A percentile compares a stretch with the other conserved stretches of the same genome.
Evolutionary conservation across 208 protist genomes (phyloP).

Genomic region (Porcisia deanei): DNA sequence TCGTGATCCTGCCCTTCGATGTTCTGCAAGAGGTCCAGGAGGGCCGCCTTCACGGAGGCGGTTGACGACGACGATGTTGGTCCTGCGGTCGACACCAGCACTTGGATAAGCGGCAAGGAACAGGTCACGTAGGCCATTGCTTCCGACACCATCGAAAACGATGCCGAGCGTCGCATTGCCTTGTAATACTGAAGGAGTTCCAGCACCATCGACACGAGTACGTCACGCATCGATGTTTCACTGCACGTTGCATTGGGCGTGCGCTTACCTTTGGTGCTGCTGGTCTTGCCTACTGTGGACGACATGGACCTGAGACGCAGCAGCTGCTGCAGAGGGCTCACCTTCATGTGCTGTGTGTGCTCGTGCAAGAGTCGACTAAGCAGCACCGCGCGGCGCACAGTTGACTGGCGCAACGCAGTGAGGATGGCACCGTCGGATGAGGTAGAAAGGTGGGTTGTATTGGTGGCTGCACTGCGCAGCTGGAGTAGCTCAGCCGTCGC

Average conservation of each 20-base stretch:
- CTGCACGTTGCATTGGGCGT: background rate
- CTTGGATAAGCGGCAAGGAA: conserved; percentile 26
- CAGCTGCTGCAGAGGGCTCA: conserved; percentile 63
- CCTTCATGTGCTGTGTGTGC: conserved; percentile 53
- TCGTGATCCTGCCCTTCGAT: conserved; percentile 21
- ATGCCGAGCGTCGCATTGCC: background rate
- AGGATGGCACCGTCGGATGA: conserved; percentile 4
- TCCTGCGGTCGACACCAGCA: conserved; percentile 16
- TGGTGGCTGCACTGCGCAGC: background rate
- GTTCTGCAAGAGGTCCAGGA: conserved; percentile 28
- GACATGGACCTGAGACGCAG: conserved; percentile 37
- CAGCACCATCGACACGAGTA: conserved; percentile 24
- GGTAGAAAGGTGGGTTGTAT: background rate
- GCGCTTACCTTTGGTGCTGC: background rate
- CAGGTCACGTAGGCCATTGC: conserved; percentile 29
- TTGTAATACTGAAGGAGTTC: conserved; percentile 23
- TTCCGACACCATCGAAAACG: conserved; percentile 4
- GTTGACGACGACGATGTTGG: background rate
- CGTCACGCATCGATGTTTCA: conserved; percentile 14
- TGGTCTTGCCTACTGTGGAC: background rate
- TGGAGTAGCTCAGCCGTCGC: conserved; percentile 25
- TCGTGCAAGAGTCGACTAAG: conserved; percentile 66
- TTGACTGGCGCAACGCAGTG: conserved; percentile 16
- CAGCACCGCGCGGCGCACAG: conserved; percentile 51
- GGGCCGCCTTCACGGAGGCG: conserved; percentile 21